Base-by-base conservation (phyloP, 2,329 filamentous ascomycete genomes). In the Botrytis squamosa region DNA sequence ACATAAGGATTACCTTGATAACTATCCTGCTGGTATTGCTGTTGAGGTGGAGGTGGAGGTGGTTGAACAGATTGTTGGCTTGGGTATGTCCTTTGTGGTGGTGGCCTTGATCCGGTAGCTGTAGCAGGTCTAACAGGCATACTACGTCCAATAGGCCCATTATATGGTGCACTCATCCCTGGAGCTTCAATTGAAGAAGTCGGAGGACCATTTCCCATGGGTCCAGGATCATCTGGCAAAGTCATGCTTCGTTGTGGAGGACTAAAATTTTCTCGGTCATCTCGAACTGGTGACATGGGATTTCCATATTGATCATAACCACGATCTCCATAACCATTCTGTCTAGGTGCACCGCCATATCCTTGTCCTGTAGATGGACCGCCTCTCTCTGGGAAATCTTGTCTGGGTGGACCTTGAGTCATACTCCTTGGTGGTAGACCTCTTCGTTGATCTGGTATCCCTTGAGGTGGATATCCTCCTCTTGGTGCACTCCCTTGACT, bases 231-330 rank as follows among this genome's bases (percentile, higher is more conserved):
- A 2, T 64, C 57, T 52, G 89, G 88, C 87, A 90, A 88, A 8
- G 89, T 91, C 85, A 87, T 88, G 73, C 88, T 91, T 77, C 89
- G 84, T n/a, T 82, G 79, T 14, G 87, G 87, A 3, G 86, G 85
- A 0, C 84, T 87, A 76, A 87, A 89, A 9, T 84, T 83, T 57
- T 84, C 82, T 74, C 80, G 82, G 40, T 68, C 65, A 29, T 68
- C 71, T 69, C 66, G 49, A 57, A 57, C 20, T 55, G 82, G 65
- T 33, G 77, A 77, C 52, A 52, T 74, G 60, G 73, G 77, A 75
- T 78, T 78, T 63, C 71, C 76, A 59, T 76, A 74, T 74, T 75
- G 67, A 74, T 80, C 77, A 74, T 77, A 79, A 6, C 77, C 78
- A 73, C 76, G 74, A 44, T 80, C 77, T 57, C 55, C 59, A 74